phyloP scores from a whole-genome alignment of 2,329 filamentous ascomycete genomes.

The Chaetomiaceae sp. region DNA sequence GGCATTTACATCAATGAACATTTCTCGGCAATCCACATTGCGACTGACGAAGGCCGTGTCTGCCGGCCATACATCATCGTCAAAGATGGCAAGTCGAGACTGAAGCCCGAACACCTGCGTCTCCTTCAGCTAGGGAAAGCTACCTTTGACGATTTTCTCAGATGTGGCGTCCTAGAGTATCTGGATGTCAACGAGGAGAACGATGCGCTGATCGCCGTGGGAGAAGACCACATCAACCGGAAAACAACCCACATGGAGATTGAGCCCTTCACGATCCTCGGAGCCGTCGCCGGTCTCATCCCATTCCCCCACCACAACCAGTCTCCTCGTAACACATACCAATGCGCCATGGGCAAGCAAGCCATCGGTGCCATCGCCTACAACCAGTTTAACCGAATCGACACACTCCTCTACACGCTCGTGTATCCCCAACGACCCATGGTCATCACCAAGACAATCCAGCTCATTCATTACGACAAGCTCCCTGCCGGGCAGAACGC shows the following conservation, averaged over 20 bases:
- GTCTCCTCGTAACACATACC: constrained; percentile 96
- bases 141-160: constrained; percentile 91
- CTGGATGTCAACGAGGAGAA: constrained; percentile 98
- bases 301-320: constrained; percentile 99
- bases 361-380: constrained; percentile 97
- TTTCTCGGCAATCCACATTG: constrained; percentile 87
- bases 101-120: constrained; percentile 73
- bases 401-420: constrained; percentile 91
- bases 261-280: constrained; percentile 93
- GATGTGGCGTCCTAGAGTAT: constrained; percentile 87
- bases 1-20: constrained; percentile 95
- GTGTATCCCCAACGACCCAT: constrained; percentile 97
- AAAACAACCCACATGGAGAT: constrained; percentile 94
- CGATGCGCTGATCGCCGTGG: constrained; percentile 86
- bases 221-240: constrained; percentile 76
- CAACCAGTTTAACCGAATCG: constrained; percentile 95
- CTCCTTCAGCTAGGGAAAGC: constrained; percentile 77
- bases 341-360: constrained; percentile 99
- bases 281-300: constrained; percentile 91
- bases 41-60: constrained; percentile 94
- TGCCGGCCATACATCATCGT: constrained; percentile 95
- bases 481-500: constrained; percentile 95
- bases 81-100: constrained; percentile 77
- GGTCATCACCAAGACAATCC: constrained; percentile 95
- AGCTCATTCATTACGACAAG: constrained; percentile 95